phyloP scores from a whole-genome alignment of 495 filamentous ascomycete genomes.

The Daldinia childiae region DNA sequence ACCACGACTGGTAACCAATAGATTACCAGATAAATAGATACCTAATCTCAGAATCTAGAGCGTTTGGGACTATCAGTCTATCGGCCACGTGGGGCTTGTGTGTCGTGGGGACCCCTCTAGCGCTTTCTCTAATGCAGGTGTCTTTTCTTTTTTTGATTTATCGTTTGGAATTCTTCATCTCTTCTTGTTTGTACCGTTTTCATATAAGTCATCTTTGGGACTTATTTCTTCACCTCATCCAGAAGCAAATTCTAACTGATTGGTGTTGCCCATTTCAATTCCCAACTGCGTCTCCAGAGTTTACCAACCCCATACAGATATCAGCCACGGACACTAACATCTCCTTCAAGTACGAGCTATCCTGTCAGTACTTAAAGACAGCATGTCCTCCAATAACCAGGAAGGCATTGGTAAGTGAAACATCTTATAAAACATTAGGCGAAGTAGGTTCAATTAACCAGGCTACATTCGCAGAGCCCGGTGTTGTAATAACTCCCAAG shows the following conservation, averaged over 20 bases:
- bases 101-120: neutral
- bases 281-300: neutral
- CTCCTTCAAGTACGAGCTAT: neutral
- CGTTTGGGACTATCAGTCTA: conserved; percentile 8
- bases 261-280: neutral
- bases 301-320: neutral
- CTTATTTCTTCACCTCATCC: conserved; percentile 4
- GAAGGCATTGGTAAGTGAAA: conserved; percentile 33
- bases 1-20: too few relatives aligned
- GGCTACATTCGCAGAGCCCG: conserved; percentile 38
- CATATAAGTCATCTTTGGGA: conserved; percentile 15
- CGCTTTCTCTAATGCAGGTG: conserved; percentile 25
- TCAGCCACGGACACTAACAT: neutral
- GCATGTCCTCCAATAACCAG: conserved; percentile 36
- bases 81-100: conserved; percentile 22
- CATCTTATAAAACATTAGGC: neutral
- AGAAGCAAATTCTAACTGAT: neutral
- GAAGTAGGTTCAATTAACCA: neutral
- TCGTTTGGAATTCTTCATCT: conserved; percentile 13
- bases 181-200: neutral
- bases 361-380: neutral
- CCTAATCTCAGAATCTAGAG: neutral
- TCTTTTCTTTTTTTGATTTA: conserved; percentile 23
- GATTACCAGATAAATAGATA: too few relatives aligned
- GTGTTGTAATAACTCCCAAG: conserved; percentile 48